Evolutionary conservation across 371 early-diverging fungal genomes (phyloP), one percentile per base, ranked within the genome.

Genomic region (Apophysomyces ossiformis): DNA sequence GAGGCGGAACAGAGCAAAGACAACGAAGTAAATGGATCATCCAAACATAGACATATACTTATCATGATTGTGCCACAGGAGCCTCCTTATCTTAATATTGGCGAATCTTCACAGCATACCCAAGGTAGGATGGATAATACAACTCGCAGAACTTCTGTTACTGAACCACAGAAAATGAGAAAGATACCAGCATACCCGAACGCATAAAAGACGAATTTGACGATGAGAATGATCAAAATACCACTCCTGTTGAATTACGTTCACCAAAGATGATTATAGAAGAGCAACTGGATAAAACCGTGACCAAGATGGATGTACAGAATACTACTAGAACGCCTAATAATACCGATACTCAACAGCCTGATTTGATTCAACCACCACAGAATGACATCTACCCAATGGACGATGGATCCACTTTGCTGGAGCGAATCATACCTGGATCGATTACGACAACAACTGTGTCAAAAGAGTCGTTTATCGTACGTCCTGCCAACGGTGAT

Each of bases 211-310:
- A 73, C 43, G 75, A 68, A 18, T 83, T 84, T 67, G 87, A 71
- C 58, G 72, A 69, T 32, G 58, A 67, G 6, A 37, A 72, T 7
- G 39, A 57, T 11, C 45, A 57, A 9, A 45, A 7, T 11, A 35
- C n/a, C 38, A 38, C 5, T 60, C 76, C 83, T 5, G 74, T 76
- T 9, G 79, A 79, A 44, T 57, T 80, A 13, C 81, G 78, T 43
- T 80, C 83, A 1, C 83, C 83, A 15, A 79, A 83, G 50, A 80
- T 80, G 75, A 83, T 83, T 44, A 78, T 83, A 47, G 81, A 83
- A 60, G 83, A 83, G 50, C 81, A 80, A 57, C 71, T 79, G 70
- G 83, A 82, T 47, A 77, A 79, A 62, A 76, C 77, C 11, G 78
- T 79, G 0, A 79, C 79, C 5, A 74, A 72, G n/a, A 67, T 77